Conservation (phyloP, 768 basidiomycete species). For the Strobilomyces confusus region DNA sequence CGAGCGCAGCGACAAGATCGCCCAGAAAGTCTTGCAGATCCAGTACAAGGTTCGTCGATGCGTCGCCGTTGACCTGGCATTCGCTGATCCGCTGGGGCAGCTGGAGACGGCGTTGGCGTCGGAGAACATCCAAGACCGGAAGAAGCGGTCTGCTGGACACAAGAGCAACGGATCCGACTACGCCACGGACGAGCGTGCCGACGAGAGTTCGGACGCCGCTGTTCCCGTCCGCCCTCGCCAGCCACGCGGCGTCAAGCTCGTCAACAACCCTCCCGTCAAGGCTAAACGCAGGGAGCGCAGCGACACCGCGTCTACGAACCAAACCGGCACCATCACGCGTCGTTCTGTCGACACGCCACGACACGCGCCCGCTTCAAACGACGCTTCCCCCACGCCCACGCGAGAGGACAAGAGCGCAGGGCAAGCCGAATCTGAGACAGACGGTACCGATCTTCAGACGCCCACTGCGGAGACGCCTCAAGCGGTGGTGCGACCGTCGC, state of each 20-base stretch:
- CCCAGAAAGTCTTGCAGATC: constrained; percentile 83
- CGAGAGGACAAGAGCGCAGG: constrained; percentile 34
- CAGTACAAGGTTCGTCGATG: constrained; percentile 75
- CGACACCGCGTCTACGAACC: constrained; percentile 61
- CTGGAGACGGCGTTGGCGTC: constrained; percentile 70
- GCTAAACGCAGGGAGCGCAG: constrained; percentile 47
- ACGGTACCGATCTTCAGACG: constrained; percentile 17
- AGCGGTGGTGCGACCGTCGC: constrained; percentile 8
- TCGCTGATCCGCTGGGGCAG: constrained; percentile 36
- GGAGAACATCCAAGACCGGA: constrained; percentile 42
- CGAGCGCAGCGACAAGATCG: constrained; percentile 81
- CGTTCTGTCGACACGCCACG: constrained; percentile 28
- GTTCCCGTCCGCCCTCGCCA: constrained; percentile 40
- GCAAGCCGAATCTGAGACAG: constrained; percentile 39
- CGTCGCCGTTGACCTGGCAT: neutral
- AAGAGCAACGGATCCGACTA: constrained; percentile 25
- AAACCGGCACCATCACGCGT: constrained; percentile 36
- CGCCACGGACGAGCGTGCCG: constrained; percentile 49
- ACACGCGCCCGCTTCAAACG: constrained; percentile 21
- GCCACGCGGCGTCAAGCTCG: constrained; percentile 32
- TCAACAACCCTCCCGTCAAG: constrained; percentile 33
- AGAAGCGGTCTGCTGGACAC: constrained; percentile 26
- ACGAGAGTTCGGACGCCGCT: constrained; percentile 49
- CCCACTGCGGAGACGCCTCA: constrained; percentile 31
- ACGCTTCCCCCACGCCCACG: constrained; percentile 26